These are phyloP conservation scores for Pelargonium nanum DNA, from an alignment of 345 rosid genomes.

Conservation along the genomic window DNA sequence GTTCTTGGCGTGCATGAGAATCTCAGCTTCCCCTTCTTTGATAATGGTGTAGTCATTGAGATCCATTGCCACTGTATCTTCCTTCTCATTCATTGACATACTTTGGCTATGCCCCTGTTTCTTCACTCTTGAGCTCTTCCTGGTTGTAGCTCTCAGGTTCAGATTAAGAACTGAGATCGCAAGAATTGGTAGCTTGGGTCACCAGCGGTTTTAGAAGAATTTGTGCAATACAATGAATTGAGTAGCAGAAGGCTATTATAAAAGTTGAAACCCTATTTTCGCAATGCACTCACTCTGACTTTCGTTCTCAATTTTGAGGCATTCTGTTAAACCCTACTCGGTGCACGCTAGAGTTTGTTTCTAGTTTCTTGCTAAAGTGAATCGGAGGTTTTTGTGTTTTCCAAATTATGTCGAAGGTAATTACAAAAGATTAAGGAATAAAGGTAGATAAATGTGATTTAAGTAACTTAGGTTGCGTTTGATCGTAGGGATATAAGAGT, in stretches of 20 bases:
- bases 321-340: neutral
- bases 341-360: slow-evolving; percentile 11
- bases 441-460: too few relatives aligned
- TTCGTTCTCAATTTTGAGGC: neutral
- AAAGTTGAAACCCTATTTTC: neutral
- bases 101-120: neutral
- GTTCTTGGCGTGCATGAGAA: slow-evolving; percentile 82
- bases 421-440: too few relatives aligned
- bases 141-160: neutral
- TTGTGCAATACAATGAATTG: neutral
- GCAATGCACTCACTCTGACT: neutral
- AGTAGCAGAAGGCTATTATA: neutral
- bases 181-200: too few relatives aligned
- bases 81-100: slow-evolving; percentile 11
- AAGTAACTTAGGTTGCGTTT: too few relatives aligned
- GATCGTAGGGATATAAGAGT: too few relatives aligned
- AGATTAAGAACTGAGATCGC: too few relatives aligned
- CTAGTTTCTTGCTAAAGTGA: slow-evolving; percentile 11
- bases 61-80: slow-evolving; percentile 31
- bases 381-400: neutral
- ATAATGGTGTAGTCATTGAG: slow-evolving; percentile 58
- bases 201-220: neutral
- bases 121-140: slow-evolving; percentile 1
- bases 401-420: too few relatives aligned
- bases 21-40: slow-evolving; percentile 97